Evolutionary conservation across 108 stramenopile genomes (phyloP).

Genomic region (Skeletonema costatum): DNA sequence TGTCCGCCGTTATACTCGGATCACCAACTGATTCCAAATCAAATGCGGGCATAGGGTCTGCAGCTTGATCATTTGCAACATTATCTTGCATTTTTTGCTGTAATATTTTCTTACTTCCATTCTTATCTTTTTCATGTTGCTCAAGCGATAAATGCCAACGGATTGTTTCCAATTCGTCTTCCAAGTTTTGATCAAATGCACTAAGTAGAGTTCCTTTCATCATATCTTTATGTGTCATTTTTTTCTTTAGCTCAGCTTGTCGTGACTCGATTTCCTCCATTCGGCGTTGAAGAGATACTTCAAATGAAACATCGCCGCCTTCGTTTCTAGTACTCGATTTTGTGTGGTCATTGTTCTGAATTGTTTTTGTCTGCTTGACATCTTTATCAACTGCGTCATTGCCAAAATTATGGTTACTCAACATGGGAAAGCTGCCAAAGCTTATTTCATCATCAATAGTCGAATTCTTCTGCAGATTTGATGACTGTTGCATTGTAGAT

Average conservation of each 20-base stretch:
- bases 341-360: neutral
- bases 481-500: neutral
- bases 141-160: constrained; percentile 30
- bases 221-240: constrained; percentile 33
- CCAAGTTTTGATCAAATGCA: constrained; percentile 41
- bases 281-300: constrained; percentile 23
- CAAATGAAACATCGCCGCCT: constrained; percentile 3
- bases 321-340: neutral
- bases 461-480: neutral
- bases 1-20: constrained; percentile 37
- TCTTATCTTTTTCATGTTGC: neutral
- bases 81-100: neutral
- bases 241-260: constrained; percentile 7
- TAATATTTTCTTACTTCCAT: neutral
- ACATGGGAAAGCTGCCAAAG: constrained; percentile 40
- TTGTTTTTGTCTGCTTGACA: neutral
- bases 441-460: constrained; percentile 28
- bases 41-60: constrained; percentile 1
- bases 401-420: constrained; percentile 38
- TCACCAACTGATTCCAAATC: constrained; percentile 32
- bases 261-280: constrained; percentile 26
- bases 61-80: neutral
- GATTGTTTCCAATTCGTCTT: constrained; percentile 25
- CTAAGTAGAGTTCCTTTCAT: constrained; percentile 37
- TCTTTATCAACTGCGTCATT: neutral